These are phyloP conservation scores for Chrysosphaeria jannelii DNA, from an alignment of 2,329 filamentous ascomycete genomes.

Conservation along the genomic window DNA sequence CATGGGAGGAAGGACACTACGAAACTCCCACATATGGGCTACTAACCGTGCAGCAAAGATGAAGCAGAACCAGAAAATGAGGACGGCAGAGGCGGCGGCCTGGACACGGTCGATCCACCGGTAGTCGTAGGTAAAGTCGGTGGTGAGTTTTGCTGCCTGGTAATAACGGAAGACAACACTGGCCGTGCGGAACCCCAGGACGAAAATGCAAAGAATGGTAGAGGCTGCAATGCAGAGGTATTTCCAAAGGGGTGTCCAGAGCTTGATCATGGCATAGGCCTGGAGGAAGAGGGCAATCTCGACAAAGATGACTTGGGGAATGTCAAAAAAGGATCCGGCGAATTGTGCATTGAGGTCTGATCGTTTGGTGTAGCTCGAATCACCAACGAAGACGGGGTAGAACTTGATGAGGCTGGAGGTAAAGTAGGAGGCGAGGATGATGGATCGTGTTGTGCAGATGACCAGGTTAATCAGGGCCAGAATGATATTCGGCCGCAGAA, in stretches of 20 bases:
- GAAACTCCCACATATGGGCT: constrained; percentile 16
- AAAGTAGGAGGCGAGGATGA: constrained; percentile 26
- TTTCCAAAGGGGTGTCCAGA: constrained; percentile 14
- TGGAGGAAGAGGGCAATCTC: constrained; percentile 19
- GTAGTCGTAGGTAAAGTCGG: constrained; percentile 1
- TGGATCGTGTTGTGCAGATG: constrained; percentile 26
- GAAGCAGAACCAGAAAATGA: constrained; percentile 19
- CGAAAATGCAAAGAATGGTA: constrained; percentile 7
- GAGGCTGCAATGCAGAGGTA: constrained; percentile 8
- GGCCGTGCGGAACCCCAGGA: constrained; percentile 9
- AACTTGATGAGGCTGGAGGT: constrained; percentile 27
- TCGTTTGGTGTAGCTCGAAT: constrained; percentile 15
- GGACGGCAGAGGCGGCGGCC: constrained; percentile 7
- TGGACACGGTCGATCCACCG: constrained; percentile 13
- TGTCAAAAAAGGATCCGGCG: constrained; percentile 12
- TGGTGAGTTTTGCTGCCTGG: constrained; percentile 6
- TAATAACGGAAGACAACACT: constrained; percentile 11
- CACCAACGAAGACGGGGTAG: constrained; percentile 25
- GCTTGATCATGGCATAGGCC: constrained; percentile 19
- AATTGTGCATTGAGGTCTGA: constrained; percentile 12
- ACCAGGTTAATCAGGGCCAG: constrained; percentile 31
- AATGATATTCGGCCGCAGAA: constrained; percentile 29
- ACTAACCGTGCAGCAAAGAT: constrained; percentile 22
- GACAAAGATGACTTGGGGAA: constrained; percentile 15
- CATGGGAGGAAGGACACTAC: constrained; percentile 15